Conservation (phyloP, 192 early-diverging fungal species). For the Linnemannia exigua region DNA sequence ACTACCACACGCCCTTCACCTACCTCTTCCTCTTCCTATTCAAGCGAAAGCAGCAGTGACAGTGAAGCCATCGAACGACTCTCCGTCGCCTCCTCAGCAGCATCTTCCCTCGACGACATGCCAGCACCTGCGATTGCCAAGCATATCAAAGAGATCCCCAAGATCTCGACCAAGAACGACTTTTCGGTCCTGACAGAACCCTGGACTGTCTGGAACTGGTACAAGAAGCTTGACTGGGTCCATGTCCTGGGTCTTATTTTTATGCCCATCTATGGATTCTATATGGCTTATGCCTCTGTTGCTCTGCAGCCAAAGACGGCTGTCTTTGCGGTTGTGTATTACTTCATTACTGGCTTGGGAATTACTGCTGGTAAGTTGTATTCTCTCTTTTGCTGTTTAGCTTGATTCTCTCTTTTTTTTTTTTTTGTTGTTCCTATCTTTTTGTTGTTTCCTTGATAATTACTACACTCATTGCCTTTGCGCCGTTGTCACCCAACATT, state of each 20-base stretch:
- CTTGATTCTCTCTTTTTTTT: background rate
- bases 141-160: constrained; percentile 41
- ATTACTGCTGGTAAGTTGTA: constrained; percentile 79
- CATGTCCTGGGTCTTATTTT: constrained; percentile 69
- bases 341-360: constrained; percentile 83
- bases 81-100: constrained; percentile 9
- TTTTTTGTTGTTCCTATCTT: background rate
- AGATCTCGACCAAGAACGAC: constrained; percentile 37
- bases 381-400: background rate
- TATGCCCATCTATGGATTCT: constrained; percentile 84
- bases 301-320: constrained; percentile 75
- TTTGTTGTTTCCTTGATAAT: too few species aligned
- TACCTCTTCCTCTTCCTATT: background rate
- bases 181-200: constrained; percentile 51
- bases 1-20: background rate
- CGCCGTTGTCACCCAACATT: too few species aligned
- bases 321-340: constrained; percentile 74
- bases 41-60: constrained; percentile 17
- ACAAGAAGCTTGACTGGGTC: constrained; percentile 76
- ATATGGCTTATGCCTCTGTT: constrained; percentile 75
- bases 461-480: too few species aligned
- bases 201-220: constrained; percentile 57
- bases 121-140: constrained; percentile 15
- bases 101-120: background rate
- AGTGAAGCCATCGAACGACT: constrained; percentile 19